Evolutionary conservation across 306 rosid genomes (phyloP).

Genomic region (Hylodesmum podocarpum): DNA sequence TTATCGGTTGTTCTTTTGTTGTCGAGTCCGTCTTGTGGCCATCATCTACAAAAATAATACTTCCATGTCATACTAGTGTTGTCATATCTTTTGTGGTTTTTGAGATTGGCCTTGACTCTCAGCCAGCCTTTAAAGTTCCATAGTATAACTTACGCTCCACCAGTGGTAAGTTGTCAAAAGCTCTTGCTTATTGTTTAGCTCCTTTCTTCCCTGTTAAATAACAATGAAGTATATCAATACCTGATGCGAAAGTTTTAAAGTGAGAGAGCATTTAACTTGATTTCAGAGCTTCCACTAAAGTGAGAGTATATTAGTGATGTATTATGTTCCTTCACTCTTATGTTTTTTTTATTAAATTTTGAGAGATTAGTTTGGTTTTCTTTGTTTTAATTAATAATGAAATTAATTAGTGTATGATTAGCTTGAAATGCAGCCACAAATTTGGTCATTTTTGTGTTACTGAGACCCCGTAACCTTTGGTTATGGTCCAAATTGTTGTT

Average conservation of each 20-base stretch:
- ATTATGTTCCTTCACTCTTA: neutral
- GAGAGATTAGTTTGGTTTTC: neutral
- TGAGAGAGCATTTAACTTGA: conserved; percentile 45
- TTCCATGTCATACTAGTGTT: conserved; percentile 91
- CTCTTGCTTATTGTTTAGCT: neutral
- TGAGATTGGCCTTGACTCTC: conserved; percentile 79
- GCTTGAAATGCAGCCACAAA: neutral
- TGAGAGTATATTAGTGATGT: no score
- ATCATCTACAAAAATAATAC: conserved; percentile 68
- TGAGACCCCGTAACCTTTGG: neutral
- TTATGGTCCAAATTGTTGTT: neutral
- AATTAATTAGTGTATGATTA: neutral
- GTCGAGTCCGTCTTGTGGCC: conserved; percentile 93
- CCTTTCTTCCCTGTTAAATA: conserved; percentile 6
- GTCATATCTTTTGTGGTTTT: conserved; percentile 86
- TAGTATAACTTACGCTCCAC: conserved; percentile 85
- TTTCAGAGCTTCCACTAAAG: conserved; percentile 94
- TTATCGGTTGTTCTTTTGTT: conserved; percentile 91
- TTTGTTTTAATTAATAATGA: conserved; percentile 9
- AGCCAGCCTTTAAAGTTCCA: conserved; percentile 89
- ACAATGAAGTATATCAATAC: neutral
- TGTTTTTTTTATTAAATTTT: no score
- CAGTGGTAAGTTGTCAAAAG: conserved; percentile 52
- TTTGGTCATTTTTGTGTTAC: no score
- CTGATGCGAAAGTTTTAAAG: conserved; percentile 5